Conservation (phyloP, 2,329 filamentous ascomycete species). For the Capronia epimyces region DNA sequence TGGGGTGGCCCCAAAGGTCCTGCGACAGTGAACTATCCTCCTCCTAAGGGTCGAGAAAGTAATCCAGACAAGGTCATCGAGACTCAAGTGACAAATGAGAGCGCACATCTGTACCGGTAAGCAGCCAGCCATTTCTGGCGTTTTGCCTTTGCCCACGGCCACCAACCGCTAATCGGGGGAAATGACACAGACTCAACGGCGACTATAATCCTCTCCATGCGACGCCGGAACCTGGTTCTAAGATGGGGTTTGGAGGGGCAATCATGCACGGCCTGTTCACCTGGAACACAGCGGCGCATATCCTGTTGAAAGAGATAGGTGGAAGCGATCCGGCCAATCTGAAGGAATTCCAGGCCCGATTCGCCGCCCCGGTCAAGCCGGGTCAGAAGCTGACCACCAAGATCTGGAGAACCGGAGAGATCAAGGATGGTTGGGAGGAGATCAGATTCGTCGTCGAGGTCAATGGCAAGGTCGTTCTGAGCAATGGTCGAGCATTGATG, state of each 20-base stretch:
- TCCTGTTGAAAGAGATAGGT: slow-evolving; percentile 66
- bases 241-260: slow-evolving; percentile 85
- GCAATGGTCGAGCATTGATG: slow-evolving; percentile 77
- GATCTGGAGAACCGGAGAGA: slow-evolving; percentile 71
- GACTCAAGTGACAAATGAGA: slow-evolving; percentile 66
- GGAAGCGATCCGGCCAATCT: slow-evolving; percentile 74
- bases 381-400: slow-evolving; percentile 76
- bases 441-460: slow-evolving; percentile 73
- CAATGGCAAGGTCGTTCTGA: slow-evolving; percentile 77
- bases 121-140: slow-evolving; percentile 9
- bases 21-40: slow-evolving; percentile 69
- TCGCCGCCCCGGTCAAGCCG: slow-evolving; percentile 76
- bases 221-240: slow-evolving; percentile 72
- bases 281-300: slow-evolving; percentile 75
- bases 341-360: slow-evolving; percentile 82
- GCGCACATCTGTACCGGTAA: slow-evolving; percentile 66
- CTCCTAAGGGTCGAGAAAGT: slow-evolving; percentile 58
- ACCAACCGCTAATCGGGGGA: background rate
- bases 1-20: slow-evolving; percentile 92
- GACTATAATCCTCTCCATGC: slow-evolving; percentile 94
- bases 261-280: slow-evolving; percentile 88
- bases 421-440: slow-evolving; percentile 68
- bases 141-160: too few species aligned
- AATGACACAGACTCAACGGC: slow-evolving; percentile 63
- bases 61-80: slow-evolving; percentile 64